Evolutionary conservation across 345 rosid genomes (phyloP).

Genomic region (Excoecaria cochinchinensis): DNA sequence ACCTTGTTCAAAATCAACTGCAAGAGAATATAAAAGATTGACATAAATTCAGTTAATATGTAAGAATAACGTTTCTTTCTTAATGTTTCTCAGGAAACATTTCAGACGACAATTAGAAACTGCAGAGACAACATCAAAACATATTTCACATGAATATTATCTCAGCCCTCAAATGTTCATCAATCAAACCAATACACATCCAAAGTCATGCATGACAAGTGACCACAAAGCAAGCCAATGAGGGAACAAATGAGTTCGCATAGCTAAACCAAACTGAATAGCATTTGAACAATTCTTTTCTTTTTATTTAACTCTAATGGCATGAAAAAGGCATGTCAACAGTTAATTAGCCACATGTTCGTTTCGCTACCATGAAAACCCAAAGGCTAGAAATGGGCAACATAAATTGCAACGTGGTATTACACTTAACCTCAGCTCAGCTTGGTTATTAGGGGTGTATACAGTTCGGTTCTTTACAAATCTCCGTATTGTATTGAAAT

Average conservation of each 20-base stretch:
- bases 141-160: background rate
- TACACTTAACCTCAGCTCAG: background rate
- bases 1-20: slow-evolving; percentile 89
- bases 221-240: background rate
- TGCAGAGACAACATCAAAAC: background rate
- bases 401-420: background rate
- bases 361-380: background rate
- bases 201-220: background rate
- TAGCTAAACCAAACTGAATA: background rate
- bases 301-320: background rate
- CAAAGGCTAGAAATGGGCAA: background rate
- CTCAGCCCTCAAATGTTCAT: background rate
- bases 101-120: background rate
- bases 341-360: background rate
- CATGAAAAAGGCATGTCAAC: no score
- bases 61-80: background rate
- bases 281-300: background rate
- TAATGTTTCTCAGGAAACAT: background rate
- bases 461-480: background rate
- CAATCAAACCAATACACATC: background rate
- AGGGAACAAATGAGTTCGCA: background rate
- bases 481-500: no score
- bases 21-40: slow-evolving; percentile 18
- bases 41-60: background rate
- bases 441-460: background rate